Evolutionary conservation across 306 rosid species (phyloP), one percentile per base, ranked within the genome.

Genomic region (Rubus idaeus): DNA sequence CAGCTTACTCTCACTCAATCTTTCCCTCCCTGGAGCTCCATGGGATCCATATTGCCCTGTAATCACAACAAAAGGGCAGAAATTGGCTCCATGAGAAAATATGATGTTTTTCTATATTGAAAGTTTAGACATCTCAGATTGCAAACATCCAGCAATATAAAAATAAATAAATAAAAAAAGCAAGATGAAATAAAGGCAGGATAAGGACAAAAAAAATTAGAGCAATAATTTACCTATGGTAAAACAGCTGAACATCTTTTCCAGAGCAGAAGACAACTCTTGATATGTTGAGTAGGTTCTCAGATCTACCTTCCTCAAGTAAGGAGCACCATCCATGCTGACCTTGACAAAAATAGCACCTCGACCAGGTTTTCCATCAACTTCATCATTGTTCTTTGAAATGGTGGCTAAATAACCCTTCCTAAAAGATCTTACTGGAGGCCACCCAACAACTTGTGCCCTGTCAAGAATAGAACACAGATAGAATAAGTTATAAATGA

Each of bases 321-420:
- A 92, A 49, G 99, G 99, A 80, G 99, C 99, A 61, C 99, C 99
- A 78, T 95, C 99, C 97, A 95, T 95, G 89, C 97, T 92, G 79
- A 95, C 97, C 87, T 95, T 95, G 81, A 95, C 90, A 83, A 92
- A 95, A 78, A 92, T 92, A 41, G 97, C 89, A 14, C 89, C 80
- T 18, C 84, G 86, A 70, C 95, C 91, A 2, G 97, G 93, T 80
- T 91, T 94, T 74, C 97, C 96, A 78, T 94, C 96, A 44, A 94
- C 97, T 80, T 92, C 97, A 26, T 95, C 97, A 16, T 88, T 90
- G 86, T 89, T 90, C 86, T 92, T 95, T 3, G 97, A 82, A 49
- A 91, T 68, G 11, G 88, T 86, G 75, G 89, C 93, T 87, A 95
- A 83, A 4, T 96, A 88, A 78, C 89, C 91, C 86, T 89, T 95